Evolutionary conservation across 2,329 filamentous ascomycete species (phyloP).

Genomic region (Bipolaris bicolor): DNA sequence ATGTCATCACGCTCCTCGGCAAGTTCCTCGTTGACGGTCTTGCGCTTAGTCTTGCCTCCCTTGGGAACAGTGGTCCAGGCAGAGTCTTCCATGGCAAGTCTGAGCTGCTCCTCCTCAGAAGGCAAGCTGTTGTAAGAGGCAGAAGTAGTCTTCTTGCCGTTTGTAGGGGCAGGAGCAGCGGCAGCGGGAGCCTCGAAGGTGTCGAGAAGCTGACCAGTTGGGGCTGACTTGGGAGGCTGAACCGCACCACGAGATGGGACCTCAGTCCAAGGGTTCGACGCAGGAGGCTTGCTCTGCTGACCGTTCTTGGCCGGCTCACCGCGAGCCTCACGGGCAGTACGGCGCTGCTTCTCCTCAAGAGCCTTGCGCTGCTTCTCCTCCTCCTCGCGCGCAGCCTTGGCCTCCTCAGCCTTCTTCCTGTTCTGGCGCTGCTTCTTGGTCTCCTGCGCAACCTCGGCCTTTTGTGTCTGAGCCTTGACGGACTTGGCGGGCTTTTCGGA

Average conservation of each 20-base stretch:
- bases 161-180: slow-evolving; percentile 31
- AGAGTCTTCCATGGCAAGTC: slow-evolving; percentile 55
- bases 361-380: slow-evolving; percentile 78
- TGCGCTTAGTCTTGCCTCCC: slow-evolving; percentile 61
- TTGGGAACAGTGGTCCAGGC: slow-evolving; percentile 67
- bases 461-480: slow-evolving; percentile 67
- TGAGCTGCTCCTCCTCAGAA: slow-evolving; percentile 67
- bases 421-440: slow-evolving; percentile 97
- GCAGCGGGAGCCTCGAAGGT: slow-evolving; percentile 55
- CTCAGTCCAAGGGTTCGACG: slow-evolving; percentile 62
- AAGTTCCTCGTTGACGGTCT: slow-evolving; percentile 52
- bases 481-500: slow-evolving; percentile 63
- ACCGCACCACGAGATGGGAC: slow-evolving; percentile 33
- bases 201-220: slow-evolving; percentile 52
- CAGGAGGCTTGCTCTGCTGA: slow-evolving; percentile 54
- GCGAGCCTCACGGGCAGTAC: slow-evolving; percentile 79
- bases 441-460: slow-evolving; percentile 63
- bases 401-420: slow-evolving; percentile 82
- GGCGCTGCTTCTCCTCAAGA: slow-evolving; percentile 81
- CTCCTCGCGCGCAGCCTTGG: slow-evolving; percentile 75
- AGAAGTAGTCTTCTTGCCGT: slow-evolving; percentile 51
- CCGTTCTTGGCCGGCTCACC: slow-evolving; percentile 85
- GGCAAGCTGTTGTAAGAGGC: slow-evolving; percentile 57
- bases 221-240: slow-evolving; percentile 29
- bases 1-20: slow-evolving; percentile 50